Percentiles rank a stretch among this genome's conserved stretches.
These are phyloP conservation scores for Lactarius vividus DNA, from an alignment of 768 basidiomycete species.

Conservation along the genomic window DNA sequence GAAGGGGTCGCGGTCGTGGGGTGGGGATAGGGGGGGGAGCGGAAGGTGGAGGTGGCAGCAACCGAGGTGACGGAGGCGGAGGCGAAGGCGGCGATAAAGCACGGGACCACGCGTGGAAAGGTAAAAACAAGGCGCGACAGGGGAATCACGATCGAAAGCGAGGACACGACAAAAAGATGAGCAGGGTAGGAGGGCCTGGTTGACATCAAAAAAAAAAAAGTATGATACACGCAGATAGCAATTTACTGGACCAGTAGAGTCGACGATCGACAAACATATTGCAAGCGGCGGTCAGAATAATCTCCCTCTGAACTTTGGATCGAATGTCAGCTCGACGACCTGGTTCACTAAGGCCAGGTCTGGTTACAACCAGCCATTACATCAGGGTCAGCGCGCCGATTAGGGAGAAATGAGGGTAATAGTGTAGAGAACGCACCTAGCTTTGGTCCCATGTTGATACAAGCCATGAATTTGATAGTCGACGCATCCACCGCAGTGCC, in stretches of 20 bases:
- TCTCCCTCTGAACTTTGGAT: conserved; percentile 48
- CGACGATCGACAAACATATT: background rate
- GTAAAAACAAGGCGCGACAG: conserved; percentile 70
- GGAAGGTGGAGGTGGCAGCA: conserved; percentile 40
- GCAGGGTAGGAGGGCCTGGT: conserved; percentile 47
- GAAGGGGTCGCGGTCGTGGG: conserved; percentile 32
- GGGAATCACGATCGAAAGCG: conserved; percentile 75
- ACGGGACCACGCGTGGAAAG: conserved; percentile 67
- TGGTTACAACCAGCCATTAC: conserved; percentile 28
- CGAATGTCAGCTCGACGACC: conserved; percentile 58
- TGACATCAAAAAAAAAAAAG: background rate
- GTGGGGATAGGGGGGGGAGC: background rate
- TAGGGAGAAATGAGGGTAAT: background rate
- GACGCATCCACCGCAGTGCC: conserved; percentile 56
- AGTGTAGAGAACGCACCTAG: conserved; percentile 50
- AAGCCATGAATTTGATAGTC: conserved; percentile 52
- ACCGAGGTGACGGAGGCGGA: conserved; percentile 39
- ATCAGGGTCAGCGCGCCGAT: background rate
- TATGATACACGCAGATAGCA: conserved; percentile 15
- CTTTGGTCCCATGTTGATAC: conserved; percentile 55
- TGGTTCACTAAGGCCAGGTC: conserved; percentile 63
- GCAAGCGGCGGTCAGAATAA: conserved; percentile 40
- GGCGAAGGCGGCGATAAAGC: conserved; percentile 40
- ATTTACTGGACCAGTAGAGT: background rate
- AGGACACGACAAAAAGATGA: conserved; percentile 90